Conservation (phyloP, 257 asterid species). For the Nicotiana noctiflora region DNA sequence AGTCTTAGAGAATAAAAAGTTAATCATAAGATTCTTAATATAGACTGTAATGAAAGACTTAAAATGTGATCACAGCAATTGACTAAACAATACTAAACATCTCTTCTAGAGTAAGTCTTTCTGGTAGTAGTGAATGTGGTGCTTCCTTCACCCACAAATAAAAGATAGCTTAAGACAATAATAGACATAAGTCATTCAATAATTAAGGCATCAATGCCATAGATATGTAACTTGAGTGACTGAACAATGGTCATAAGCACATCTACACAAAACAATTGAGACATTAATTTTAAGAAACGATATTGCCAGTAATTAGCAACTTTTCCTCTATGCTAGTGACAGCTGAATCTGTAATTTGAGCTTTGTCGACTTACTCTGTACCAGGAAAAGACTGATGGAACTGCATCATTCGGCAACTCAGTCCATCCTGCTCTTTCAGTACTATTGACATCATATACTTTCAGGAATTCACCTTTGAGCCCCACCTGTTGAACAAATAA, state of each 20-base stretch:
- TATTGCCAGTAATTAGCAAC: not conserved
- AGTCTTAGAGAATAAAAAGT: not conserved
- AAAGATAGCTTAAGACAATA: not conserved
- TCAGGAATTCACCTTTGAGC: constrained; percentile 63
- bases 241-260: not conserved
- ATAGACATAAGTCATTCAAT: not conserved
- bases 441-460: constrained; percentile 33
- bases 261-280: not conserved
- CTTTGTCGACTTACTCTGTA: constrained; percentile 47
- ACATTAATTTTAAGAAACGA: not conserved
- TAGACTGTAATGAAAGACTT: not conserved
- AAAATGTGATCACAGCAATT: not conserved
- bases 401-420: constrained; percentile 40
- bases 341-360: not conserved
- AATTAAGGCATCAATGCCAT: not conserved
- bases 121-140: not conserved
- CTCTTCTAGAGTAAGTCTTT: not conserved
- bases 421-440: constrained; percentile 41
- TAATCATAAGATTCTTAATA: not conserved
- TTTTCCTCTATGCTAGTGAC: not conserved
- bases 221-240: not conserved
- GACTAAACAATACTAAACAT: not conserved
- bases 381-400: constrained; percentile 65
- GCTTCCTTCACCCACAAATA: not conserved
- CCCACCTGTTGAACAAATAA: constrained; percentile 50